Base-by-base conservation (phyloP, 192 early-diverging fungal genomes). In the Thamnidium elegans region DNA sequence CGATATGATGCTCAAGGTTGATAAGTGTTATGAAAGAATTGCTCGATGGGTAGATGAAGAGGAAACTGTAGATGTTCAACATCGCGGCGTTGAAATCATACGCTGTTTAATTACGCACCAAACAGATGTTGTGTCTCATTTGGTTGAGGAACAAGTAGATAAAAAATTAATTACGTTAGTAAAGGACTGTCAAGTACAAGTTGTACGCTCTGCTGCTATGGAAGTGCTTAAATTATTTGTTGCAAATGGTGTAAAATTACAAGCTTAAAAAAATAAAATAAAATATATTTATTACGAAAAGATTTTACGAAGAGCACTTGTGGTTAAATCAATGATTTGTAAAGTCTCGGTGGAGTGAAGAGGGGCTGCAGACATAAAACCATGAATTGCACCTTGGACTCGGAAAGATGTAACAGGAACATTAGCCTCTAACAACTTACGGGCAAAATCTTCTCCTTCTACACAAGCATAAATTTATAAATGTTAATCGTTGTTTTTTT, bases 11-110 rank as follows among this genome's bases (percentile, higher is more conserved):
- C 51, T 82, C 17, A 70, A 70, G 7, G 79, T 87, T 48, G 78
- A 84, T 55, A 67, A 72, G 9, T 87, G 85, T 30, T 67, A 81
- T 30, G 79, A 84, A 59, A 66, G 84, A 15, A 54, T 90, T 14
- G 70, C 58, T 20, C 77, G 72, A n/a, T 70, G 91, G 58, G 61
- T 90, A 34, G 55, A 62, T 2, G 68, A 83, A 31, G 78, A 81
- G 46, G 68, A 84, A 45, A 71, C 71, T 26, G 62, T 71, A 1
- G 92, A 94, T 66, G 53, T 94, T 8, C 77, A 87, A 13, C 90
- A 92, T 59, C 77, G 92, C 20, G 89, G 82, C 3, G 76, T 82
- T 1, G 92, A 94, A 70, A 78, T 87, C 51, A 64, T 90, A 21
- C 91, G 89, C 60, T 89, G 89, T 66, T 64, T 90, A 26, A 75